phyloP scores from a whole-genome alignment of 139 green algal genomes.

The Astrephomene gubernaculifera region DNA sequence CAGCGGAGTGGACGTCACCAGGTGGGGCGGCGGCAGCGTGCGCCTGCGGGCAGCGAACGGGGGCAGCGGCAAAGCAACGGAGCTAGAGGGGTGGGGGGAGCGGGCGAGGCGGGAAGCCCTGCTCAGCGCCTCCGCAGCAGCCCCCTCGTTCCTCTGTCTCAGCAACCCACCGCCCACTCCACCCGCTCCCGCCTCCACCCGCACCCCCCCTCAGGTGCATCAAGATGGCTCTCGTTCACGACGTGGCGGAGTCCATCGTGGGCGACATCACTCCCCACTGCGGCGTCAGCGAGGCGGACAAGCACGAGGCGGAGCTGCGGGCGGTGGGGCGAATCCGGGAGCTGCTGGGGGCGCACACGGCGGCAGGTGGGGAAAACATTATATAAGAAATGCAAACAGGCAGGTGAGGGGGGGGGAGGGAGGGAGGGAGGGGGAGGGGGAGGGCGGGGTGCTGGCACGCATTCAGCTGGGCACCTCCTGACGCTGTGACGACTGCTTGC shows the following conservation, averaged over 20 bases:
- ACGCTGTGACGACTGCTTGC: no score
- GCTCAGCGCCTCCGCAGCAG: no score
- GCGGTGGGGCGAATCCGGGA: slow-evolving; percentile 80
- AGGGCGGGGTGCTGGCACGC: no score
- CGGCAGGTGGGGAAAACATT: slow-evolving; percentile 58
- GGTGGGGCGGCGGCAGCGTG: slow-evolving; percentile 10
- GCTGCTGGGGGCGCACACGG: slow-evolving; percentile 75
- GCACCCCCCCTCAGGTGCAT: slow-evolving; percentile 75
- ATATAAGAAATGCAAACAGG: no score
- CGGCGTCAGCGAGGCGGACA: slow-evolving; percentile 77
- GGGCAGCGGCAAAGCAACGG: neutral
- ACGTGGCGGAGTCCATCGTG: slow-evolving; percentile 94
- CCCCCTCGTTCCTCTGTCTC: no score
- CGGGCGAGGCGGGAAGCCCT: no score
- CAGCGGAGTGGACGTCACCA: slow-evolving; percentile 62
- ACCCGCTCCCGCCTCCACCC: neutral
- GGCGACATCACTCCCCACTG: slow-evolving; percentile 94
- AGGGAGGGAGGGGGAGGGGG: no score
- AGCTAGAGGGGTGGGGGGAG: no score
- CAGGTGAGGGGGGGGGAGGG: no score
- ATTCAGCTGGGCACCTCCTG: no score
- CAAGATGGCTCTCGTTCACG: slow-evolving; percentile 92
- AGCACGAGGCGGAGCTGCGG: slow-evolving; percentile 75
- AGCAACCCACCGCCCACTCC: neutral
- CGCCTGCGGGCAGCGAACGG: neutral